These are phyloP conservation scores for Davidsoniella australis DNA, from an alignment of 2,329 filamentous ascomycete genomes.

Conservation along the genomic window DNA sequence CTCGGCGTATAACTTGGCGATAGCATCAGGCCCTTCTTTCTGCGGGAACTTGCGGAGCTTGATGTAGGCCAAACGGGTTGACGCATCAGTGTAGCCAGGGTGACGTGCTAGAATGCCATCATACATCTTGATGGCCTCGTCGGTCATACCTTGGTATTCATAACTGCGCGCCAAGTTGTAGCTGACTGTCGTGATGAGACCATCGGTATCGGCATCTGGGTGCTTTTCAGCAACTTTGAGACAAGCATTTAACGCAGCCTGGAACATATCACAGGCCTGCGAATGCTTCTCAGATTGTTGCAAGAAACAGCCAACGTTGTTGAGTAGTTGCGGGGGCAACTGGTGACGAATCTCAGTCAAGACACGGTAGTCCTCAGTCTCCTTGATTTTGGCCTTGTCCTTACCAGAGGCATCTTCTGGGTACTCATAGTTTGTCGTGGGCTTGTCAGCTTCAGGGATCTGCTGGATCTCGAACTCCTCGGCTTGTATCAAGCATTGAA, in stretches of 20 bases:
- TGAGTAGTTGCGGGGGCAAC: slow-evolving; percentile 77
- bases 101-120: slow-evolving; percentile 73
- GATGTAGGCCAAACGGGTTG: slow-evolving; percentile 77
- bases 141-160: slow-evolving; percentile 63
- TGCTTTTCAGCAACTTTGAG: slow-evolving; percentile 51
- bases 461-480: slow-evolving; percentile 78
- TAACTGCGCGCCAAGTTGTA: slow-evolving; percentile 93
- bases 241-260: slow-evolving; percentile 78
- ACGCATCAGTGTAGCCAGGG: slow-evolving; percentile 81
- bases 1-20: slow-evolving; percentile 70
- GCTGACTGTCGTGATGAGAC: slow-evolving; percentile 85
- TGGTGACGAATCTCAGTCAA: slow-evolving; percentile 52
- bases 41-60: slow-evolving; percentile 63
- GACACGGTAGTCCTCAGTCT: slow-evolving; percentile 38
- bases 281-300: slow-evolving; percentile 74
- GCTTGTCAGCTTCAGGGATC: slow-evolving; percentile 33
- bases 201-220: slow-evolving; percentile 71
- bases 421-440: slow-evolving; percentile 20
- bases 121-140: slow-evolving; percentile 78
- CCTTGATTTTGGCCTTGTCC: not conserved
- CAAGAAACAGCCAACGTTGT: slow-evolving; percentile 94
- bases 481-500: slow-evolving; percentile 81
- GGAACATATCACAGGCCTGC: slow-evolving; percentile 70
- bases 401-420: slow-evolving; percentile 2
- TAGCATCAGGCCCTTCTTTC: slow-evolving; percentile 71